Base-by-base conservation (phyloP, 2,329 filamentous ascomycete genomes). In the Aspergillus fumigatus region DNA sequence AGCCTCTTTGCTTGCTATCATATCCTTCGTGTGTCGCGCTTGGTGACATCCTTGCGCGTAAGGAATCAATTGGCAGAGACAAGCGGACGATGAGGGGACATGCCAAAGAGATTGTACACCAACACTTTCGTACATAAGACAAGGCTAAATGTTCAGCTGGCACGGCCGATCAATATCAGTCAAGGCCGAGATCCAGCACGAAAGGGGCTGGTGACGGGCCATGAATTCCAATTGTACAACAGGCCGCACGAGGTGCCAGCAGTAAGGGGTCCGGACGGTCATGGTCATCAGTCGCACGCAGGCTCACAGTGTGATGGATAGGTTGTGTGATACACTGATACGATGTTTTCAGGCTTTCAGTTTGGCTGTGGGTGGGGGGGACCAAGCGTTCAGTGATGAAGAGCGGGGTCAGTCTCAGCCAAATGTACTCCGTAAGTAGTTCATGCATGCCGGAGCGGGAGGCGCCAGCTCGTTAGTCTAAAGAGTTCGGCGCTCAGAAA, bases 191-290 rank as follows among this genome's bases (percentile, higher is more conserved):
- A 38, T 17, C 1, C 32, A 38, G 32, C 32, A 38, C 14, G 14
- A 38, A 38, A 38, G 32, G 32, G 14, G 21, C 11, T 7, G 9
- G n/a, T 38, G 52, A 35, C 11, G 21, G 21, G 52, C 26, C 38
- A 40, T 40, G 26, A 25, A 49, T 40, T 50, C 54, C 51, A 45
- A 35, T 57, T 61, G 65, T 71, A 62, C 65, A 65, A 70, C 69
- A 66, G 67, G 56, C 65, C 62, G 65, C 67, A 70, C 67, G 65
- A 67, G 67, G 66, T 63, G 56, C 50, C 49, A 52, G 56, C 63
- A 66, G 67, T 57, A 71, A 70, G 67, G 69, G 68, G 61, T 60
- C 60, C 48, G 59, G 58, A 62, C 55, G 59, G 58, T 62, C 55
- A 62, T 57, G 62, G 60, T 23, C 11, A 14, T 23, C 43, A 47